Evolutionary conservation across 2,329 filamentous ascomycete genomes (phyloP).

Genomic region (Fusarium neocosmosporiellum): DNA sequence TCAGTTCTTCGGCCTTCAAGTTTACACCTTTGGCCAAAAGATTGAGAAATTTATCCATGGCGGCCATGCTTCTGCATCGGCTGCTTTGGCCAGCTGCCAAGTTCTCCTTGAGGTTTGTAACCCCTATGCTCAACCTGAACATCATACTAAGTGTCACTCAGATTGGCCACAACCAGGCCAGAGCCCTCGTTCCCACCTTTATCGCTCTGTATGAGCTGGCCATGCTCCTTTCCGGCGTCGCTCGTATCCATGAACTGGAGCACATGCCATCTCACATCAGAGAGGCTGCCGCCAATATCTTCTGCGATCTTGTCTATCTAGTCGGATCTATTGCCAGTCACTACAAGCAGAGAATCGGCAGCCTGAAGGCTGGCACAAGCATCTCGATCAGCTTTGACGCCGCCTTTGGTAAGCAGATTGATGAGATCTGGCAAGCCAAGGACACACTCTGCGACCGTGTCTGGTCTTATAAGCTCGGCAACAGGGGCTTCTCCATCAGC

Average conservation of each 20-base stretch:
- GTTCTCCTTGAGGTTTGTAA: constrained; percentile 52
- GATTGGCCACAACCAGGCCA: constrained; percentile 53
- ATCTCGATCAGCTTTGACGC: constrained; percentile 51
- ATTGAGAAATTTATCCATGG: constrained; percentile 43
- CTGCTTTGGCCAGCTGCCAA: constrained; percentile 52
- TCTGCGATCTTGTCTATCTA: constrained; percentile 50
- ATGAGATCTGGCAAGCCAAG: constrained; percentile 49
- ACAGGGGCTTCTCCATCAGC: constrained; percentile 32
- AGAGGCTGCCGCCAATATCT: constrained; percentile 48
- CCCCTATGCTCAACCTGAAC: too few relatives aligned
- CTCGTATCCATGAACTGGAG: constrained; percentile 52
- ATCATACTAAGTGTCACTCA: constrained; percentile 24
- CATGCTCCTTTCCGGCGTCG: constrained; percentile 50
- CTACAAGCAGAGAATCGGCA: constrained; percentile 50
- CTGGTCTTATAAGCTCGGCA: constrained; percentile 50
- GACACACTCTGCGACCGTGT: constrained; percentile 49
- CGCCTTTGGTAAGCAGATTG: constrained; percentile 49
- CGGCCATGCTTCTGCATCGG: constrained; percentile 37
- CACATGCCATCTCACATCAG: constrained; percentile 46
- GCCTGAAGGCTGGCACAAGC: constrained; percentile 36
- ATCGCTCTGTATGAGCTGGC: constrained; percentile 53
- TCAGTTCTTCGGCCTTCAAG: constrained; percentile 55
- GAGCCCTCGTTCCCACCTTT: constrained; percentile 53
- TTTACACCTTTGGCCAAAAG: constrained; percentile 50
- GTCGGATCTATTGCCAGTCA: constrained; percentile 49